Evolutionary conservation across 2,329 filamentous ascomycete genomes (phyloP).

Genomic region (Ophiostoma montium): DNA sequence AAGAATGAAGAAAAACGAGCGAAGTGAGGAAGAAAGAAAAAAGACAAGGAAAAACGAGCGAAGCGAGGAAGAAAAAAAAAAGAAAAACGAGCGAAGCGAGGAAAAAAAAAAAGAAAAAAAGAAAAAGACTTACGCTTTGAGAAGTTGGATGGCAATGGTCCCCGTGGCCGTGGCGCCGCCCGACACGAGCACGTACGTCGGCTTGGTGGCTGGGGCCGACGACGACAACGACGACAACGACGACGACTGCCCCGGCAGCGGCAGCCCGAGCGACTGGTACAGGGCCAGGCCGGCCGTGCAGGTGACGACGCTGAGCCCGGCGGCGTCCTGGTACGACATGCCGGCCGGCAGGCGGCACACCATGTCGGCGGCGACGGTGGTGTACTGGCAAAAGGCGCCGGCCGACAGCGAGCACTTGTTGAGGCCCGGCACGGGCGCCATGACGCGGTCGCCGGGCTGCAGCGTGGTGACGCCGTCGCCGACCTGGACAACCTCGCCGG

Average conservation of each 20-base stretch:
- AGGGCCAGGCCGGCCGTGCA: conserved; percentile 11
- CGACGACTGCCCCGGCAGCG: conserved; percentile 5
- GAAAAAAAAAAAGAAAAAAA: no score
- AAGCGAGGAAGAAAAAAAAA: not conserved
- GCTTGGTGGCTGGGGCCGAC: not conserved
- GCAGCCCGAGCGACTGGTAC: conserved; percentile 7
- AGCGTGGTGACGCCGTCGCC: conserved; percentile 10
- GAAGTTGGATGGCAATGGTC: conserved; percentile 24
- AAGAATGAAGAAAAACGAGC: no score
- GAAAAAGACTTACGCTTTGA: conserved; percentile 17
- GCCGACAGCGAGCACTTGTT: not conserved
- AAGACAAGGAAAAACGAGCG: no score
- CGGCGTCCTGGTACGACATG: conserved; percentile 10
- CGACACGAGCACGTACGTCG: conserved; percentile 21
- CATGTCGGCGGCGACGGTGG: conserved; percentile 8
- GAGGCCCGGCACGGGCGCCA: conserved; percentile 10
- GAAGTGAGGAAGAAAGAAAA: no score
- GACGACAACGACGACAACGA: no score
- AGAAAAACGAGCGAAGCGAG: no score
- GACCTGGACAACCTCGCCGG: conserved; percentile 16
- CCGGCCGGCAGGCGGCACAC: conserved; percentile 5
- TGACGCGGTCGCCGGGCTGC: conserved; percentile 11
- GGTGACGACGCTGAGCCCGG: conserved; percentile 11
- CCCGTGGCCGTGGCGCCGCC: conserved; percentile 25
- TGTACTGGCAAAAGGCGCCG: conserved; percentile 17